Evolutionary conservation across 2,329 filamentous ascomycete species (phyloP).

Genomic region (Mollisiaceae sp.): DNA sequence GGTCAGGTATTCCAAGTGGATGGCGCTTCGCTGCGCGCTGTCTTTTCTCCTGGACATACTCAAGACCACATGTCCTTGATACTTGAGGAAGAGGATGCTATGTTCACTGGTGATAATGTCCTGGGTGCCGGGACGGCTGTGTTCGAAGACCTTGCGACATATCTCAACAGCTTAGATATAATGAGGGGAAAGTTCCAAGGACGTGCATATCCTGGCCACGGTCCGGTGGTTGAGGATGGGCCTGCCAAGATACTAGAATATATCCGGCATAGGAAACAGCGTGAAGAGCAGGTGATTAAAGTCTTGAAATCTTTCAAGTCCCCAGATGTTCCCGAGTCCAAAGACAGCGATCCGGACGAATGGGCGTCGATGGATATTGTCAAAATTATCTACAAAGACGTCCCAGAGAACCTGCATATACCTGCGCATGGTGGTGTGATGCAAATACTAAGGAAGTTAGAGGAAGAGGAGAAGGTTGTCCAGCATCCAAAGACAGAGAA

Average conservation of each 20-base stretch:
- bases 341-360: slow-evolving; percentile 40
- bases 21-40: slow-evolving; percentile 70
- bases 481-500: slow-evolving; percentile 45
- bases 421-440: slow-evolving; percentile 78
- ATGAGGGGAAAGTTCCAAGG: slow-evolving; percentile 72
- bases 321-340: slow-evolving; percentile 31
- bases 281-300: slow-evolving; percentile 78
- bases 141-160: slow-evolving; percentile 76
- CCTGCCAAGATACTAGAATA: slow-evolving; percentile 78
- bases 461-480: slow-evolving; percentile 71
- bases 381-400: slow-evolving; percentile 82
- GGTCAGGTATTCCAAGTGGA: slow-evolving; percentile 58
- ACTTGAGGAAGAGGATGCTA: slow-evolving; percentile 76
- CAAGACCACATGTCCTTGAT: slow-evolving; percentile 81
- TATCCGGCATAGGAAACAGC: slow-evolving; percentile 76
- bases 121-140: slow-evolving; percentile 86
- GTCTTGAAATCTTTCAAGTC: slow-evolving; percentile 56
- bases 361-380: slow-evolving; percentile 84
- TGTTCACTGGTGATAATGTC: slow-evolving; percentile 91
- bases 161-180: slow-evolving; percentile 69
- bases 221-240: slow-evolving; percentile 76
- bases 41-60: slow-evolving; percentile 76
- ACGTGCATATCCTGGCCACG: slow-evolving; percentile 86
- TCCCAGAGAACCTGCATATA: slow-evolving; percentile 74
- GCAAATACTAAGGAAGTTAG: slow-evolving; percentile 81